Evolutionary conservation across 2,329 filamentous ascomycete genomes (phyloP).

Genomic region (Ceratocystiopsis sp.): DNA sequence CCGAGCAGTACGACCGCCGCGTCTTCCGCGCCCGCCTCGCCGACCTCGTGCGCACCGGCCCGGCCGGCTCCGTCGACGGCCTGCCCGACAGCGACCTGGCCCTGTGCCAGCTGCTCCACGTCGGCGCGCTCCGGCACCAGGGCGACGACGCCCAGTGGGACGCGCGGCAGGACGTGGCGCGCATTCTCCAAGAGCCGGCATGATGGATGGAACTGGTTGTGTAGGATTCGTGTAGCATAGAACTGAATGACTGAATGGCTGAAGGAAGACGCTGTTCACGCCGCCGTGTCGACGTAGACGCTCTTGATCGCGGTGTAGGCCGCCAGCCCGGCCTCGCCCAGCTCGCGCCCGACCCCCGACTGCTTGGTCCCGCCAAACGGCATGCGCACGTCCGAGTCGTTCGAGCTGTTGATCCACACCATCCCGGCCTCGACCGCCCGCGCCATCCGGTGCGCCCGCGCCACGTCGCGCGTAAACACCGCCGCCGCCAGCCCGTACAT

Average conservation of each 20-base stretch:
- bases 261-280: no score
- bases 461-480: constrained; percentile 38
- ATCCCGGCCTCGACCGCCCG: constrained; percentile 38
- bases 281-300: constrained; percentile 9
- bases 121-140: constrained; percentile 7
- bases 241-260: neutral
- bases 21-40: constrained; percentile 13
- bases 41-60: constrained; percentile 6
- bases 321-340: constrained; percentile 25
- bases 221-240: neutral
- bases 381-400: constrained; percentile 6
- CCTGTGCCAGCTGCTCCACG: constrained; percentile 10
- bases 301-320: constrained; percentile 25
- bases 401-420: constrained; percentile 24
- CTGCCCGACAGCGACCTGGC: constrained; percentile 11
- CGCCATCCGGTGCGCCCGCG: constrained; percentile 22
- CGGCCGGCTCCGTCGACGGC: neutral
- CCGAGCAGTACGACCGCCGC: constrained; percentile 12
- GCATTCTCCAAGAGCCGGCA: constrained; percentile 1
- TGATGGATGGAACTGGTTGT: neutral
- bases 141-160: constrained; percentile 2
- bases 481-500: constrained; percentile 38
- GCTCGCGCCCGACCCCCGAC: constrained; percentile 36
- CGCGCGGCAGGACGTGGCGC: constrained; percentile 2
- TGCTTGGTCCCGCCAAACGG: constrained; percentile 34